These are phyloP conservation scores for Candida endomychidarum DNA, from an alignment of 805 yeast genomes.

Conservation along the genomic window DNA sequence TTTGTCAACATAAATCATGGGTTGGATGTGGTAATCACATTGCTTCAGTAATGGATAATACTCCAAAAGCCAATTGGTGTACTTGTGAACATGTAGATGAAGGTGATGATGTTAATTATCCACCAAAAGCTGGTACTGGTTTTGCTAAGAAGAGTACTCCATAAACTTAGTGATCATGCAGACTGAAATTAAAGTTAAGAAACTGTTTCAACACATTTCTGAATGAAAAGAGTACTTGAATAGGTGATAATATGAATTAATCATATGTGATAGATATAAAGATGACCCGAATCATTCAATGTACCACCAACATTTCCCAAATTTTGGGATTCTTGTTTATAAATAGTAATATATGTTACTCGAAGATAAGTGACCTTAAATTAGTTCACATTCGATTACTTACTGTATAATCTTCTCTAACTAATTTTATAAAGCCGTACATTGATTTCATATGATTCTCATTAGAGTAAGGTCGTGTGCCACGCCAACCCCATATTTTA, in stretches of 20 bases:
- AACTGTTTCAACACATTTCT: no score
- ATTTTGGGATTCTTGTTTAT: background rate
- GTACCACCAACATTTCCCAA: no score
- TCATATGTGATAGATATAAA: no score
- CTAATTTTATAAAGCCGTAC: no score
- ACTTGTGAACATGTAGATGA: constrained; percentile 50
- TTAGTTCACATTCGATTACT: no score
- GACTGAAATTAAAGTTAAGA: no score
- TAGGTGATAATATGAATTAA: no score
- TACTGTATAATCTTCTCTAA: no score
- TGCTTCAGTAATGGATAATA: constrained; percentile 51
- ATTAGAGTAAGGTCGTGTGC: background rate
- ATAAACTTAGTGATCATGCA: no score
- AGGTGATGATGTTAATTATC: constrained; percentile 38
- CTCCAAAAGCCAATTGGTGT: constrained; percentile 52
- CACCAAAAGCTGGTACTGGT: constrained; percentile 67
- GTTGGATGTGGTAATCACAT: constrained; percentile 63
- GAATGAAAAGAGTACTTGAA: no score
- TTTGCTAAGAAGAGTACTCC: constrained; percentile 33
- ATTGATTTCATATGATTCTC: background rate
- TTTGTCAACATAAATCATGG: constrained; percentile 54
- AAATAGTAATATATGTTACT: background rate
- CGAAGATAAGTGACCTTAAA: no score
- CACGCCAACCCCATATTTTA: constrained; percentile 6
- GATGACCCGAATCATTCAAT: no score